These are phyloP conservation scores for bread wheat (Triticum aestivum) DNA, from an alignment of 176 grass and related monocot species.

Conservation along the genomic window IWGSC_CS_RefSeq_v2.1 NC_057808.1:342634705-342635204, in stretches of 20 bases:
- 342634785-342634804: constrained; percentile 47
- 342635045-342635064: constrained; percentile 54
- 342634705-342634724: constrained; percentile 54
- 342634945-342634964: constrained; percentile 44
- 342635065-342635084: constrained; percentile 60
- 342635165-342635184: constrained; percentile 59
- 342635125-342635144: constrained; percentile 54
- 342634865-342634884: constrained; percentile 62
- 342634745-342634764: constrained; percentile 54
- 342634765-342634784: constrained; percentile 51
- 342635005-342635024: constrained; percentile 87
- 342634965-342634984: constrained; percentile 43
- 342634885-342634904: constrained; percentile 54
- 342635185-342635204: constrained; percentile 34
- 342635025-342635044: constrained; percentile 62
- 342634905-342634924: constrained; percentile 59
- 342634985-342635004: constrained; percentile 63
- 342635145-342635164: constrained; percentile 53
- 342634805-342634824: constrained; percentile 36
- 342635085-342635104: constrained; percentile 56
- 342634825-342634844: constrained; percentile 53
- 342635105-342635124: constrained; percentile 61
- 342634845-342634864: constrained; percentile 53
- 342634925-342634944: constrained; percentile 46
- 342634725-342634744: constrained; percentile 51